Evolutionary conservation across 257 asterid species (phyloP), one percentile per base, ranked within the genome.

Genomic region (Gentiana dahurica): DNA sequence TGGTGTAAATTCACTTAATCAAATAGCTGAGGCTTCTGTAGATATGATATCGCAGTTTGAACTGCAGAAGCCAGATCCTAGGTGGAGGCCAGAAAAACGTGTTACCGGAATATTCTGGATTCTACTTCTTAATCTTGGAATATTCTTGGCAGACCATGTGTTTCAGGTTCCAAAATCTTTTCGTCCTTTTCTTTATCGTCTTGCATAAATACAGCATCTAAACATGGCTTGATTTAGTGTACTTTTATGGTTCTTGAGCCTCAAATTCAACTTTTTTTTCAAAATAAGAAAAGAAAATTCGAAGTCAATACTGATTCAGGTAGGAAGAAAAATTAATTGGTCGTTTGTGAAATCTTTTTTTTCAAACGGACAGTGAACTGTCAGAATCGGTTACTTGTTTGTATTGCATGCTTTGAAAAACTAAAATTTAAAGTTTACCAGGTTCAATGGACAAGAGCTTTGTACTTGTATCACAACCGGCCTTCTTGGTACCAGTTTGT

Each of bases 401-500:
- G 32, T 13, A 11, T 2, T 12, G 47, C 8, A 47, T 36, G 12
- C 32, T 24, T 12, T 36, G 46, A 33, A 51, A 53, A 63, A 54
- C 10, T 32, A 32, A 64, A 59, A 43, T 55, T 44, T 54, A 58
- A 4, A 43, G 9, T 36, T 65, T 62, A 77, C 69, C 84, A 92
- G 98, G 81, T 83, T 72, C 81, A 72, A 12, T 73, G 68, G 71
- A 64, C 88, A 55, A 85, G 69, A 79, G 76, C 68, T 53, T 81
- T 91, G 66, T 91, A 91, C 74, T 82, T 92, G 49, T 81, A 91
- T 77, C 95, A 91, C 75, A 79, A 70, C 68, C 77, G 53, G 69
- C 97, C 98, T 59, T 76, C 75, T 67, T 88, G 98, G 97, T 87
- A 81, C 78, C 98, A 87, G 76, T 92, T 92, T 69, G 85, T 85